A percentile compares a stretch with the other conserved stretches of the same genome.
Conservation (phyloP, 805 yeast species). For the Metschnikowia cerradonensis region DNA sequence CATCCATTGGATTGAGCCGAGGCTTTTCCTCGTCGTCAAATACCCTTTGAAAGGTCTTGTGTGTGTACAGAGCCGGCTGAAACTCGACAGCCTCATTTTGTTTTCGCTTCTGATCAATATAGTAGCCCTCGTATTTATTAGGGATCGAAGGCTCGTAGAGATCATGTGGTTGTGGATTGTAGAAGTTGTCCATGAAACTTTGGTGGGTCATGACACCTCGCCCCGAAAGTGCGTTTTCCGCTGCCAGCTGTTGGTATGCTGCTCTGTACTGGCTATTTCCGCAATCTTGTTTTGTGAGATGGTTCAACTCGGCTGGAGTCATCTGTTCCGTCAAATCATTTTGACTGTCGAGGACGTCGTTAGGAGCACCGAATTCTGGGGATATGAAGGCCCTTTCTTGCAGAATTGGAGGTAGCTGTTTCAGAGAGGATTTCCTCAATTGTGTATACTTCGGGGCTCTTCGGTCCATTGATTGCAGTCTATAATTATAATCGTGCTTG, state of each 20-base stretch:
- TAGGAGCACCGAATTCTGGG: not conserved
- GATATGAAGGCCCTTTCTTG: not conserved
- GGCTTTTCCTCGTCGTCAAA: constrained; percentile 29
- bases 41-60: constrained; percentile 37
- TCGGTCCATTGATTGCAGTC: not conserved
- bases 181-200: not conserved
- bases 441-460: not conserved
- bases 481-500: not conserved
- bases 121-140: constrained; percentile 25
- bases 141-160: constrained; percentile 11
- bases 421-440: not conserved
- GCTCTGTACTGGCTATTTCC: not conserved
- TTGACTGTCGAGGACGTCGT: not conserved
- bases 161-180: not conserved
- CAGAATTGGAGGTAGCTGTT: not conserved
- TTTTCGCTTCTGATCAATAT: constrained; percentile 34
- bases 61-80: constrained; percentile 37
- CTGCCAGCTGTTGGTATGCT: not conserved
- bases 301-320: constrained; percentile 37
- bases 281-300: not conserved
- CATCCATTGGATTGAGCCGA: constrained; percentile 37
- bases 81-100: constrained; percentile 27
- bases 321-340: constrained; percentile 30
- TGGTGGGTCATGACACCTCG: not conserved
- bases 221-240: not conserved